These are phyloP conservation scores for Porogramme epimiltina DNA, from an alignment of 1,284 basidiomycete species.

Conservation along the genomic window DNA sequence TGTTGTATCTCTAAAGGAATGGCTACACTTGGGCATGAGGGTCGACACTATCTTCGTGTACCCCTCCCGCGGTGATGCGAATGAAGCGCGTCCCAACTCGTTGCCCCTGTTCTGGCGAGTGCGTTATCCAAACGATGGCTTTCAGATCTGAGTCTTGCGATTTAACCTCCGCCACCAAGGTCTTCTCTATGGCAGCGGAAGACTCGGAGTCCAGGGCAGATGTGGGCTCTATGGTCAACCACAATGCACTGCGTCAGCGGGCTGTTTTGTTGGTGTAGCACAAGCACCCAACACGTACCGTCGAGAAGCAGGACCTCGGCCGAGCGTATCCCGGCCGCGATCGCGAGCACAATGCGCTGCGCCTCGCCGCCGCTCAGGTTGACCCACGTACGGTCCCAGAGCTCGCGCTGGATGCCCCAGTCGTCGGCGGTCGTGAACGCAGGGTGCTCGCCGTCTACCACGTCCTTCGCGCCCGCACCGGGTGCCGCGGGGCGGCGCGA, in stretches of 20 bases:
- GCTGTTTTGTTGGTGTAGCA: neutral
- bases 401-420: conserved; percentile 68
- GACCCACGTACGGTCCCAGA: conserved; percentile 81
- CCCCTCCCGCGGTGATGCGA: conserved; percentile 47
- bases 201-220: conserved; percentile 81
- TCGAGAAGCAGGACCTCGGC: conserved; percentile 85
- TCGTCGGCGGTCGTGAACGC: conserved; percentile 57
- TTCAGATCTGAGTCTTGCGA: conserved; percentile 55
- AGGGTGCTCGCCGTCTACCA: conserved; percentile 23
- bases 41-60: conserved; percentile 43
- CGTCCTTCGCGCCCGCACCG: no score
- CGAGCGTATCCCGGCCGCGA: conserved; percentile 69
- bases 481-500: no score
- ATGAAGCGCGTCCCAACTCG: conserved; percentile 74
- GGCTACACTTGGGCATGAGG: no score
- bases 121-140: conserved; percentile 85
- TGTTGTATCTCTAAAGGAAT: neutral
- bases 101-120: conserved; percentile 77
- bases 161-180: conserved; percentile 54
- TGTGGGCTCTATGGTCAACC: conserved; percentile 69
- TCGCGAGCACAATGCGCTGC: conserved; percentile 78
- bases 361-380: conserved; percentile 83
- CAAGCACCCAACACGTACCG: conserved; percentile 48
- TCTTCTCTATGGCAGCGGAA: conserved; percentile 64
- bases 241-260: neutral